These are phyloP conservation scores for Musa schizocarpa DNA, from an alignment of 176 grass and related monocot genomes.

Conservation along the genomic window DNA sequence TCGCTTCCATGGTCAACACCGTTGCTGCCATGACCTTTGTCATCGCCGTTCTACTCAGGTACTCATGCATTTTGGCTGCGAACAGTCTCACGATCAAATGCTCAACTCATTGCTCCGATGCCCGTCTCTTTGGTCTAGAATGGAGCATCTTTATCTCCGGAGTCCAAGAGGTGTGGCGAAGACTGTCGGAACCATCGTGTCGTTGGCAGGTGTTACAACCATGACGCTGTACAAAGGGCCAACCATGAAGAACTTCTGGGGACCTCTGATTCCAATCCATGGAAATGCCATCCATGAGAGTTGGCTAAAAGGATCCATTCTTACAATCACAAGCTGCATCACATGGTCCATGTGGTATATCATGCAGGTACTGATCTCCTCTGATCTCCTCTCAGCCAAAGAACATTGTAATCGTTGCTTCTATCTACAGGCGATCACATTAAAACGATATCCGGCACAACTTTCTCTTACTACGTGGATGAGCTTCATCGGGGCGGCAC, in stretches of 20 bases:
- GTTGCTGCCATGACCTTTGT: conserved; percentile 68
- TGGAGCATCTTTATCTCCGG: conserved; percentile 65
- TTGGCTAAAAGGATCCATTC: conserved; percentile 61
- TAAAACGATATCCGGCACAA: conserved; percentile 76
- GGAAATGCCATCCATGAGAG: conserved; percentile 27
- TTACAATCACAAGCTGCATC: conserved; percentile 67
- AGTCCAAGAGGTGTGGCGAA: conserved; percentile 51
- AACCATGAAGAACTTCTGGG: conserved; percentile 35
- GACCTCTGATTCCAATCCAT: conserved; percentile 37
- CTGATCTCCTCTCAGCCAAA: neutral
- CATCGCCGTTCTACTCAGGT: conserved; percentile 69
- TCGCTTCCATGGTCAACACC: conserved; percentile 63
- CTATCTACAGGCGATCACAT: conserved; percentile 45
- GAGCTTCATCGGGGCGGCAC: conserved; percentile 51
- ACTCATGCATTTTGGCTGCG: too few species aligned
- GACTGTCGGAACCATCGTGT: conserved; percentile 52
- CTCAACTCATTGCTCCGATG: neutral
- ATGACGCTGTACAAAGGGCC: conserved; percentile 91
- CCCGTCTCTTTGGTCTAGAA: conserved; percentile 17
- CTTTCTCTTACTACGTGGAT: conserved; percentile 85
- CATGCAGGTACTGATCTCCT: conserved; percentile 52
- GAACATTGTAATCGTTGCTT: neutral
- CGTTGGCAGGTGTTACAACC: conserved; percentile 64
- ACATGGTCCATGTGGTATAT: conserved; percentile 72
- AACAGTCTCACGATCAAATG: too few species aligned